Base-by-base conservation (phyloP, 225 moss, liverwort and hornwort species). In the Lunularia cruciata region DNA sequence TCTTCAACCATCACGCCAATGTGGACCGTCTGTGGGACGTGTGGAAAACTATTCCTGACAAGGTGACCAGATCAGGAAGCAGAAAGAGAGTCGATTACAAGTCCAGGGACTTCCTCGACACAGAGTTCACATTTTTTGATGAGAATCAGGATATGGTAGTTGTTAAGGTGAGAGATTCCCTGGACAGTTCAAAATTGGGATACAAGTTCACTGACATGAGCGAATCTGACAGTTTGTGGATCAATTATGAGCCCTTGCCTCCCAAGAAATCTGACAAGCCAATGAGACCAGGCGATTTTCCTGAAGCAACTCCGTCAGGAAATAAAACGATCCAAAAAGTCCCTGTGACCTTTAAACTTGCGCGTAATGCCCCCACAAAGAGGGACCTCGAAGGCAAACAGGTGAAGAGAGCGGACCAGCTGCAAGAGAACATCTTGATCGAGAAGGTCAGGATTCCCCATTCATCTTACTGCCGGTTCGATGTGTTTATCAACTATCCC, bases 171-270 rank as follows among this genome's bases (percentile, higher is more conserved):
- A 54, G 23, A 25, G 54, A 54, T 28, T 25, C 26, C 13, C 54
- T 54, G n/a, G n/a, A 54, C 27, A 23, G 20, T 3, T 25, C 54
- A 1, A 28, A 54, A 13, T 26, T 54, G 0, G 54, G 54, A 54
- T 54, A 54, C 54, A 54, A 20, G 27, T 20, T 3, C 3, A 11
- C 54, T 22, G 54, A 54, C 54, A 26, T 54, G 54, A 54, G 54
- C 27, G 74, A 65, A 18, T 53, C 72, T 4, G 78, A 83, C 3
- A 78, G 78, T 34, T 59, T 75, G 14, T 83, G 83, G 80, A 5
- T 67, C 35, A 8, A 52, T 11, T 69, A 85, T 37, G 30, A 34
- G 9, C 67, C 79, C 36, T 39, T 62, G 0, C 52, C 75, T 45
- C 63, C 77, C 10, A 55, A 8, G 35, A 63, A 75, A 43, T 52